These are phyloP conservation scores for Penicillium sp. DNA, from an alignment of 2,329 filamentous ascomycete species.

Conservation along the genomic window DNA sequence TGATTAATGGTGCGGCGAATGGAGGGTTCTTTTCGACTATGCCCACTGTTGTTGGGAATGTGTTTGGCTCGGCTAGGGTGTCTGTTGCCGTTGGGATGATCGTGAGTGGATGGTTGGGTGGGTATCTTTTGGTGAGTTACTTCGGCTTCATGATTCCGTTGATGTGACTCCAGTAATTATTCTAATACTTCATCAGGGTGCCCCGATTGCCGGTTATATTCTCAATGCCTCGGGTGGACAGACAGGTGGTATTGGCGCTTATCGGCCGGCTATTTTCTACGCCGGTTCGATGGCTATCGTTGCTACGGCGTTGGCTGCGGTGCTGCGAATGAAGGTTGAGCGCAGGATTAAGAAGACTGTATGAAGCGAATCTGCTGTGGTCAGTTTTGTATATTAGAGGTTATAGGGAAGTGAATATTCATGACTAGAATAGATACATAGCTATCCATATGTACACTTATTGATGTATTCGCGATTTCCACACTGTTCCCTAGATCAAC, in stretches of 20 bases:
- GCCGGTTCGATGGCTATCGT: constrained; percentile 51
- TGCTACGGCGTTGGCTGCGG: constrained; percentile 32
- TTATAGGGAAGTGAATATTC: too few species aligned
- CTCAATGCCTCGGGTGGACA: constrained; percentile 53
- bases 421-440: too few species aligned
- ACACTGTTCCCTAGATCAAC: too few species aligned
- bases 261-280: constrained; percentile 59
- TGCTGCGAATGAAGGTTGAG: constrained; percentile 18
- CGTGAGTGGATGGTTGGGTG: constrained; percentile 56
- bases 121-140: constrained; percentile 54
- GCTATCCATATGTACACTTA: too few species aligned
- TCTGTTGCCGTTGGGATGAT: constrained; percentile 59
- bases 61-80: constrained; percentile 54
- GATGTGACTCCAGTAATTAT: too few species aligned
- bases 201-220: constrained; percentile 58
- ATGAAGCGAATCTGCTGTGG: neutral
- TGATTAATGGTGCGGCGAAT: constrained; percentile 57
- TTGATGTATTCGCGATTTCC: too few species aligned
- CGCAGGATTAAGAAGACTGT: constrained; percentile 18
- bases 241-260: constrained; percentile 48
- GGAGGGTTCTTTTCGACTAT: constrained; percentile 61
- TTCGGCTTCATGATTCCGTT: too few species aligned
- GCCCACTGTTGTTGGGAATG: constrained; percentile 57
- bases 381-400: neutral
- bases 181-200: constrained; percentile 35